A percentile compares a stretch with the other conserved stretches of the same genome.
Evolutionary conservation across 2,329 filamentous ascomycete species (phyloP).

Genomic region (Botryotinia narcissicola): DNA sequence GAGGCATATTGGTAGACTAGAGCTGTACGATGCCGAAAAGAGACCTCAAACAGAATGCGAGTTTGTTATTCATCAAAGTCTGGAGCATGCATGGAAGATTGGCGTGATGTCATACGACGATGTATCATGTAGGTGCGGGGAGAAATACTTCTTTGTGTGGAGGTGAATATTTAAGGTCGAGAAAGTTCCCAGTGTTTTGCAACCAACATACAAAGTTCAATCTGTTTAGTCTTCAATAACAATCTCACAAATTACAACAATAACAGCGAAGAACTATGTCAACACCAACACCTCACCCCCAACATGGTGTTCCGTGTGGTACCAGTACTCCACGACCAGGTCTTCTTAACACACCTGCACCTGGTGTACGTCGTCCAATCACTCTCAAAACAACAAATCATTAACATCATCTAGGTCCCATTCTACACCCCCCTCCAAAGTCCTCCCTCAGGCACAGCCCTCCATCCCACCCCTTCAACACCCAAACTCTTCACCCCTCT

Average conservation of each 20-base stretch:
- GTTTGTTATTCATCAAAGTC: not conserved
- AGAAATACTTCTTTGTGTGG: not conserved
- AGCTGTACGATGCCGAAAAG: not conserved
- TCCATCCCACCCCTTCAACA: slow-evolving; percentile 47
- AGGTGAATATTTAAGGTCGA: not conserved
- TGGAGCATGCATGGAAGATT: not conserved
- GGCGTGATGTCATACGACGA: not conserved
- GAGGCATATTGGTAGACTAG: not conserved
- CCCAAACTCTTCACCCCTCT: slow-evolving; percentile 48
- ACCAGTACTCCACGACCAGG: slow-evolving; percentile 17
- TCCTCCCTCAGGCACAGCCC: slow-evolving; percentile 46
- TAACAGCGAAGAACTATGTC: not conserved
- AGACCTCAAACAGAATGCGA: not conserved
- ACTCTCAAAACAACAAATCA: not conserved
- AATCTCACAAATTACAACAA: too few relatives aligned
- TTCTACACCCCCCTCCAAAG: slow-evolving; percentile 50
- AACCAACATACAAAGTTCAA: not conserved
- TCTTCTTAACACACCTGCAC: slow-evolving; percentile 32
- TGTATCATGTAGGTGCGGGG: not conserved
- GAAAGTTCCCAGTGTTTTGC: not conserved
- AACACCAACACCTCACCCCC: not conserved
- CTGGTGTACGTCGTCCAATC: slow-evolving; percentile 26
- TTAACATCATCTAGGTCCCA: slow-evolving; percentile 28
- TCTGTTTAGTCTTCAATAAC: not conserved
- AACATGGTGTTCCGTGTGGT: slow-evolving; percentile 6